A percentile compares a stretch with the other conserved stretches of the same genome.
Conservation (phyloP, 768 basidiomycete genomes). For the Lactarius indigo region DNA sequence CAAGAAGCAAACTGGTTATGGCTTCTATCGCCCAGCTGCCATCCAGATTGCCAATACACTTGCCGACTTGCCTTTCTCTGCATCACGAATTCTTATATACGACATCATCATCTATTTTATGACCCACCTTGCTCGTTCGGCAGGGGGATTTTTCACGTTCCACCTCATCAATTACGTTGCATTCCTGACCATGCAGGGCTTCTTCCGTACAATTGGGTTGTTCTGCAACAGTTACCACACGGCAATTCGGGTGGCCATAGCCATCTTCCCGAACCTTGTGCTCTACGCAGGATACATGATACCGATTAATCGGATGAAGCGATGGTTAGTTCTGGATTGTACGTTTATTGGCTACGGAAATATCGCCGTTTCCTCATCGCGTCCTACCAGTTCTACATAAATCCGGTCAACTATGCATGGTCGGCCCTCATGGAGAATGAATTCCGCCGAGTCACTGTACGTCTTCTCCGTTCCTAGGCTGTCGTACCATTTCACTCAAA, state of each 20-base stretch:
- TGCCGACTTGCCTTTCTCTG: slow-evolving; percentile 69
- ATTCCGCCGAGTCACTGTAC: slow-evolving; percentile 54
- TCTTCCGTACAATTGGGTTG: slow-evolving; percentile 74
- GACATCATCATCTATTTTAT: slow-evolving; percentile 72
- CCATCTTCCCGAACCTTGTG: slow-evolving; percentile 67
- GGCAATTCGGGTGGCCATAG: slow-evolving; percentile 41
- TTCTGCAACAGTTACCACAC: slow-evolving; percentile 52
- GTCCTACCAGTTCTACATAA: slow-evolving; percentile 69
- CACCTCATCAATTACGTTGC: slow-evolving; percentile 63
- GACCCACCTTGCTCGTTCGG: slow-evolving; percentile 43
- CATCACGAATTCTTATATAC: slow-evolving; percentile 55
- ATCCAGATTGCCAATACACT: slow-evolving; percentile 63
- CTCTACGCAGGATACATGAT: slow-evolving; percentile 72
- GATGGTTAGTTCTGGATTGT: slow-evolving; percentile 89
- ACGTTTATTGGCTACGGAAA: slow-evolving; percentile 29
- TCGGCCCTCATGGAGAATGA: slow-evolving; percentile 83
- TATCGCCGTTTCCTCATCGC: slow-evolving; percentile 23
- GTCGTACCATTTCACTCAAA: background rate
- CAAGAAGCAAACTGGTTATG: slow-evolving; percentile 61
- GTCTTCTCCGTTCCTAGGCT: slow-evolving; percentile 34
- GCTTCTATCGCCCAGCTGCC: slow-evolving; percentile 66
- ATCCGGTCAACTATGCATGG: slow-evolving; percentile 59
- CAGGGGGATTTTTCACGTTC: slow-evolving; percentile 52
- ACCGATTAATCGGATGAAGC: slow-evolving; percentile 65
- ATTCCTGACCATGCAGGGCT: slow-evolving; percentile 75